phyloP scores from a whole-genome alignment of 2,329 filamentous ascomycete species.

The Phaeoacremonium minimum region DNA sequence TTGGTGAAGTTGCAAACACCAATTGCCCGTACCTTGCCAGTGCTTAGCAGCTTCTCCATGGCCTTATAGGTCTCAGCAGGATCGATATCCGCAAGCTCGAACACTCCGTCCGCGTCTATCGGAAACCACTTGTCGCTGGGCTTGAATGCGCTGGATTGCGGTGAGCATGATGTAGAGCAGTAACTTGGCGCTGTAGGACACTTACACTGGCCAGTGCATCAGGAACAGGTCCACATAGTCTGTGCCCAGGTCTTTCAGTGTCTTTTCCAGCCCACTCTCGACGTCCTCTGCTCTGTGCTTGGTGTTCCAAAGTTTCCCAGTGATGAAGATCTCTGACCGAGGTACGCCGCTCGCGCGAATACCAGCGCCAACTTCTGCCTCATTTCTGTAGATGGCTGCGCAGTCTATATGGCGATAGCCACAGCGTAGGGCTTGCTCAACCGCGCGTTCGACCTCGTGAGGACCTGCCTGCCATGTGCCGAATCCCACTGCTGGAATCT shows the following conservation, averaged over 20 bases:
- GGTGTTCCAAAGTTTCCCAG: constrained; percentile 28
- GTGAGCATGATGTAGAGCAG: too few species aligned
- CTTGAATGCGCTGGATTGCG: constrained; percentile 42
- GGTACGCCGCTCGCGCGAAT: constrained; percentile 15
- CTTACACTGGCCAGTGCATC: constrained; percentile 26
- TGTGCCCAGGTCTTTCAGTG: constrained; percentile 22
- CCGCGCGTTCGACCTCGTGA: constrained; percentile 41
- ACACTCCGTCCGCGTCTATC: constrained; percentile 56
- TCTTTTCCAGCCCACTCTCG: constrained; percentile 20
- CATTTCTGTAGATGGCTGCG: constrained; percentile 13
- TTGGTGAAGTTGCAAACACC: constrained; percentile 49
- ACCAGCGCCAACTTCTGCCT: constrained; percentile 9
- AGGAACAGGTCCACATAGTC: constrained; percentile 26
- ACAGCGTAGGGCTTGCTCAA: constrained; percentile 37
- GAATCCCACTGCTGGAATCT: constrained; percentile 33
- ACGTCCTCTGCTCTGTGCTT: constrained; percentile 22
- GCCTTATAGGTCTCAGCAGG: constrained; percentile 35
- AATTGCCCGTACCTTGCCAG: constrained; percentile 37
- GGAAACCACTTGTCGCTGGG: constrained; percentile 42
- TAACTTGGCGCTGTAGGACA: background rate
- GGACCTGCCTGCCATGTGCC: constrained; percentile 31
- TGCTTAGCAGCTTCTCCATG: constrained; percentile 31
- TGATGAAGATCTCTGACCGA: constrained; percentile 22
- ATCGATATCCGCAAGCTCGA: constrained; percentile 51
- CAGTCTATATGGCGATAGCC: constrained; percentile 33